Percentiles rank a stretch among this genome's conserved stretches.
These are phyloP conservation scores for Stereocaulon alpinum DNA, from an alignment of 495 filamentous ascomycete species.

Conservation along the genomic window DNA sequence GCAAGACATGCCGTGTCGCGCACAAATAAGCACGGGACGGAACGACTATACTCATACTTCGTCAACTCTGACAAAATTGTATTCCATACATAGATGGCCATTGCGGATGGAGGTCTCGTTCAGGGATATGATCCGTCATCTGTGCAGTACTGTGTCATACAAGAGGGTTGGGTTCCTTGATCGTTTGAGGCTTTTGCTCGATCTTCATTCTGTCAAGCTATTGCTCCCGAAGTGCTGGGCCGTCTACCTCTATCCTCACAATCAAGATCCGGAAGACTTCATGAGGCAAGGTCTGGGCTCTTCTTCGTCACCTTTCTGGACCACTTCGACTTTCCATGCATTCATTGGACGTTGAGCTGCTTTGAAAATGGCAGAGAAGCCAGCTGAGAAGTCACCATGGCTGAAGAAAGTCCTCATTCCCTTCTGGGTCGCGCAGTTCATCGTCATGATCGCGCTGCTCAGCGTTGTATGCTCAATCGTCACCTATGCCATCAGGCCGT, in stretches of 20 bases:
- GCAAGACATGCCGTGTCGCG: not conserved
- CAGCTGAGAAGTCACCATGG: slow-evolving; percentile 22
- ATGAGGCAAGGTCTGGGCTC: too few species aligned
- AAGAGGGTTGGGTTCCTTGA: too few species aligned
- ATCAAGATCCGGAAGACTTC: too few species aligned
- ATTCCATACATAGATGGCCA: not conserved
- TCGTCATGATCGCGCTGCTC: slow-evolving; percentile 18
- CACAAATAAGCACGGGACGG: not conserved
- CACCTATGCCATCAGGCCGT: not conserved
- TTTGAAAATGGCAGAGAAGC: not conserved
- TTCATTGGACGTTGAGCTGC: too few species aligned
- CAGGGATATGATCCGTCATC: too few species aligned
- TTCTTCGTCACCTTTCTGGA: too few species aligned
- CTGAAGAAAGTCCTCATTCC: slow-evolving; percentile 28
- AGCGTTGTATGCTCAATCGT: not conserved
- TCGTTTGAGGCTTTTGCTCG: too few species aligned
- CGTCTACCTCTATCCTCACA: too few species aligned
- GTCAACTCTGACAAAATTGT: not conserved
- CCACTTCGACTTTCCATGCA: too few species aligned
- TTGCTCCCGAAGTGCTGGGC: too few species aligned
- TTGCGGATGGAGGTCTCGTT: not conserved
- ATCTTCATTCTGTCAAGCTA: too few species aligned
- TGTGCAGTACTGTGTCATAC: too few species aligned
- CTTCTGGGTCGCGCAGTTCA: slow-evolving; percentile 27
- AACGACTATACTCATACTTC: not conserved